Evolutionary conservation across 306 rosid species (phyloP).

Genomic region (Malus asiatica): DNA sequence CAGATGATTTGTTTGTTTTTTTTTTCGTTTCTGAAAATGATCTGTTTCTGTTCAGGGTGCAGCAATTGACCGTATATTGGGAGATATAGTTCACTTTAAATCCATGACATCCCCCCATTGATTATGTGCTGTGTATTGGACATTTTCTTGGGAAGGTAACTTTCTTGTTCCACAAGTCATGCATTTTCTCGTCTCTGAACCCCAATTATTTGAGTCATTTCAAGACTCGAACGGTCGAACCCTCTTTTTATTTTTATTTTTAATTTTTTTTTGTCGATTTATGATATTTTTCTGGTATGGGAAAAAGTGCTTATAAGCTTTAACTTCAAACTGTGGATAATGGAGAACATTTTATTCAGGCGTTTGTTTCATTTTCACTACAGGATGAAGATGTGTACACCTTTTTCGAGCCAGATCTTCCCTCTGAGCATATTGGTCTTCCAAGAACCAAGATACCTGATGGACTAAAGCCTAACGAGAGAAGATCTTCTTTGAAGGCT

Average conservation of each 20-base stretch:
- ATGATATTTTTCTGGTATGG: too few species aligned
- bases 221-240: not conserved
- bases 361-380: not conserved
- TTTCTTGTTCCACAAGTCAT: not conserved
- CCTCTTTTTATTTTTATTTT: too few species aligned
- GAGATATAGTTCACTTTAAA: conserved; percentile 91
- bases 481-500: conserved; percentile 43
- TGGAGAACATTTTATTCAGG: not conserved
- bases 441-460: conserved; percentile 50
- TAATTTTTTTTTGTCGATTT: too few species aligned
- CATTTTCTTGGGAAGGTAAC: conserved; percentile 18
- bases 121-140: conserved; percentile 79
- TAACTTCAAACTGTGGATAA: too few species aligned
- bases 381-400: conserved; percentile 94
- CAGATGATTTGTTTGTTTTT: not conserved
- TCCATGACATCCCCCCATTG: conserved; percentile 82
- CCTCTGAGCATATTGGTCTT: conserved; percentile 29
- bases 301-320: too few species aligned
- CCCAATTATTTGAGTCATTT: not conserved
- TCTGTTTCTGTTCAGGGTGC: conserved; percentile 55
- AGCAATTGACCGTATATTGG: conserved; percentile 90
- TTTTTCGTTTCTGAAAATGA: not conserved
- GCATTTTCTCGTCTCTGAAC: not conserved
- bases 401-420: conserved; percentile 91
- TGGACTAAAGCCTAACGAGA: conserved; percentile 49